Evolutionary conservation across 192 early-diverging fungal species (phyloP), one percentile per base, ranked within the genome.

Genomic region (Coemansia sp.): DNA sequence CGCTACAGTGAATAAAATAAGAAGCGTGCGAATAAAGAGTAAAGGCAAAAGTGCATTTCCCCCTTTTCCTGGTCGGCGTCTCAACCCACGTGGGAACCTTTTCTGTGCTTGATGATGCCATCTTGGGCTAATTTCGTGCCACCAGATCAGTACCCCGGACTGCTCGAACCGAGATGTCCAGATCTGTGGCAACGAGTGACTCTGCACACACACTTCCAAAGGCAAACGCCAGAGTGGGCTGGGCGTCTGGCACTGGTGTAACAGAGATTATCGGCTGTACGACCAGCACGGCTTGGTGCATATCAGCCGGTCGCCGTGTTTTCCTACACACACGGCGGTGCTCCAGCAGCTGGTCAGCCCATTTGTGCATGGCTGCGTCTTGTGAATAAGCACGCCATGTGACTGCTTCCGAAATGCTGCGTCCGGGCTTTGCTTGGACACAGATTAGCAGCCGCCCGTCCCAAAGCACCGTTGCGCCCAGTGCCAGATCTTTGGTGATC

Each of bases 381-480:
- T 67, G 58, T 17, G 67, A 60, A 20, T 47, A 26, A 14, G 70
- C 23, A 31, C 63, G 25, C 76, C 76, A 78, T 5, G 66, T 59
- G 40, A 21, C 34, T 25, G 26, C 14, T 5, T 20, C 64, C 7
- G 21, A 5, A 23, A 23, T 2, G n/a, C 8, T 48, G 25, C 17
- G n/a, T 31, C 34, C 26, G 15, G 40, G 31, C 34, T 24, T 37
- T 18, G 12, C 17, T 46, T 37, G 31, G 4, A 60, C 58, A 40
- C 61, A 28, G 34, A 78, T 36, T 20, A 38, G 12, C 37, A 73
- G 53, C 42, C 76, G 67, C 23, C 31, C 15, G 64, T 79, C 71
- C 76, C 76, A 79, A 36, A 79, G 50, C 40, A 51, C 61, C 1
- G 63, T 17, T 5, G 67, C 15, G 51, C 61, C 67, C 5, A 73